phyloP scores from a whole-genome alignment of 345 rosid genomes.

The Rhodomyrtus tomentosa region DNA sequence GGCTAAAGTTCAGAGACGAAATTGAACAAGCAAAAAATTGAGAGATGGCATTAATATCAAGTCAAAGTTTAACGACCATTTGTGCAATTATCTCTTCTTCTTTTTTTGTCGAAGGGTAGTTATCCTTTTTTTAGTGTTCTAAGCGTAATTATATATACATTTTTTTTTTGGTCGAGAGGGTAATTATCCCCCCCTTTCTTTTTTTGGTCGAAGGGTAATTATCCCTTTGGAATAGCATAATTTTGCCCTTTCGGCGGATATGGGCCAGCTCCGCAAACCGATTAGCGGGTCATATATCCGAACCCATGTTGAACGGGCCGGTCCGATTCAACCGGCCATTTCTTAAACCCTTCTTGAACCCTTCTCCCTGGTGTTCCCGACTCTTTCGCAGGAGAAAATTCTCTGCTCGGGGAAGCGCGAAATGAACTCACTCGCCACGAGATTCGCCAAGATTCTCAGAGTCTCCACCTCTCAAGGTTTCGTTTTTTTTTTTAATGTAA shows the following conservation, averaged over 20 bases:
- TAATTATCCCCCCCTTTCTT: too few species aligned
- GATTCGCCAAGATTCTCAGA: background rate
- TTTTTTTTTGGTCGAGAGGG: too few species aligned
- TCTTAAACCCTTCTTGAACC: background rate
- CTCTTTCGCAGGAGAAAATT: background rate
- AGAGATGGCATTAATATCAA: too few species aligned
- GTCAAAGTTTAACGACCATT: too few species aligned
- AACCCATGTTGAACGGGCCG: background rate
- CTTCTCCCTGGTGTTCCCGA: background rate
- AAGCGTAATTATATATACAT: too few species aligned
- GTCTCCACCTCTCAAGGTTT: background rate
- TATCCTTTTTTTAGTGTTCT: too few species aligned
- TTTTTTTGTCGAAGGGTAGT: too few species aligned
- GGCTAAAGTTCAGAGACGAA: too few species aligned
- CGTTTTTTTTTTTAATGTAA: background rate
- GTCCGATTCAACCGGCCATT: background rate
- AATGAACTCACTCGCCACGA: slow-evolving; percentile 2
- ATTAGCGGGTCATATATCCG: background rate
- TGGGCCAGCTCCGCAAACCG: background rate
- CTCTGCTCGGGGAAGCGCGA: background rate
- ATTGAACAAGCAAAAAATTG: too few species aligned
- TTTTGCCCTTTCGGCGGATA: background rate
- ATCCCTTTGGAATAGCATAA: too few species aligned
- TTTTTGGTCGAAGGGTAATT: too few species aligned
- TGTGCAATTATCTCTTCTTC: too few species aligned